Conservation (phyloP, 345 rosid species). For the Eutrema heterophyllum region DNA sequence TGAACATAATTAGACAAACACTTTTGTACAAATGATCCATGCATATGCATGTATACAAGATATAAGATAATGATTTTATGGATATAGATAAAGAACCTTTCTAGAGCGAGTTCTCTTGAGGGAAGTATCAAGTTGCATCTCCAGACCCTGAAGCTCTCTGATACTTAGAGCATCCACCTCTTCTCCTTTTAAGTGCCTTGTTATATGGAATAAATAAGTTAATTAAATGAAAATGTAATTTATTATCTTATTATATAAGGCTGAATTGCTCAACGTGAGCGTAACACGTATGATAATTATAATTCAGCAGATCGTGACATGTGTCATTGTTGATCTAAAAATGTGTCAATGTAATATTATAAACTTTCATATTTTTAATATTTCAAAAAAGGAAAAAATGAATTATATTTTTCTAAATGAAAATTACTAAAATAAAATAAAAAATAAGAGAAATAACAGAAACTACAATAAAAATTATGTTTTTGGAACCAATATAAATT, state of each 20-base stretch:
- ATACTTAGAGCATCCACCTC: slow-evolving; percentile 55
- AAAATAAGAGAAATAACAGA: too few species aligned
- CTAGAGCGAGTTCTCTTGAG: slow-evolving; percentile 71
- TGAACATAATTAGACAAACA: neutral
- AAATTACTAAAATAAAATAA: too few species aligned
- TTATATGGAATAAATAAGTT: neutral
- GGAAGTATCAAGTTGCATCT: slow-evolving; percentile 73
- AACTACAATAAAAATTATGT: too few species aligned
- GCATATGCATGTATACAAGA: neutral
- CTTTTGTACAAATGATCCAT: neutral
- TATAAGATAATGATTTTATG: neutral
- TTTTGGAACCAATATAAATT: too few species aligned
- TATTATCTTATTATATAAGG: neutral
- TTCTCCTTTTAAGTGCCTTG: slow-evolving; percentile 63
- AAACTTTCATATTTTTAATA: too few species aligned
- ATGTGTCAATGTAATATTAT: too few species aligned
- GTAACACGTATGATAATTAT: too few species aligned
- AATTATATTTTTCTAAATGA: too few species aligned
- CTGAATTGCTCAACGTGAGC: too few species aligned
- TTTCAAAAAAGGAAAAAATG: too few species aligned
- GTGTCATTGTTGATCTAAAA: too few species aligned
- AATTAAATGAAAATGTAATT: neutral
- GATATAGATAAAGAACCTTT: slow-evolving; percentile 42
- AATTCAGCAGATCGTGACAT: too few species aligned
- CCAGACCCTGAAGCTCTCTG: slow-evolving; percentile 71